Evolutionary conservation across 2,329 filamentous ascomycete species (phyloP), one percentile per base, ranked within the genome.

Genomic region (Fusarium sp.): DNA sequence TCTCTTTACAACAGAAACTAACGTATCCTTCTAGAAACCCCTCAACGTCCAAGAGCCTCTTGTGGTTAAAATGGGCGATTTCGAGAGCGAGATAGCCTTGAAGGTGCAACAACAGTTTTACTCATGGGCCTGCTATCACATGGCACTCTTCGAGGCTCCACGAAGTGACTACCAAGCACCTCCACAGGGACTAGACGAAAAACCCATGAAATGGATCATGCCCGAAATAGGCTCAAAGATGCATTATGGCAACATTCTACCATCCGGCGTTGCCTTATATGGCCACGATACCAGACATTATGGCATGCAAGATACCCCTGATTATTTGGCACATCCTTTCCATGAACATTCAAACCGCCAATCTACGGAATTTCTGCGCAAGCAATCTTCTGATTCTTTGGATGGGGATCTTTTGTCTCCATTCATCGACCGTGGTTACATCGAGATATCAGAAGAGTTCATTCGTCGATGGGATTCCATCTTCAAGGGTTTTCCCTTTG

Each of bases 1-100:
- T 17, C 42, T 24, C 12, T 14, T 8, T 4, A 11, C 3, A 22
- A 20, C 11, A n/a, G 5, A 8, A 33, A 33, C 56, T 29, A 24
- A 59, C 5, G n/a, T 22, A 1, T 2, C 5, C 3, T 8, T 6
- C n/a, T 11, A 75, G 72, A 75, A 75, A 55, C 70, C 64, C 12
- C 73, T 75, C 12, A 65, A 73, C 31, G 55, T 71, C 14, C 67
- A 67, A 2, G 63, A 71, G 17, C 68, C 65, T 27, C 31, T 56
- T 11, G 31, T 36, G 6, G 38, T 67, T 4, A 33, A 63, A 12
- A 20, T 58, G 3, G 36, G 20, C 1, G 16, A 10, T 2, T 72
- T 72, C 22, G 40, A 62, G 17, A 61, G 63, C 2, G 56, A 71
- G 12, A 71, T 71, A 24, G 65, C 70, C 1, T 12, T 66, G 17